Evolutionary conservation across 2,329 filamentous ascomycete genomes (phyloP).

Genomic region (Colletotrichum lini): DNA sequence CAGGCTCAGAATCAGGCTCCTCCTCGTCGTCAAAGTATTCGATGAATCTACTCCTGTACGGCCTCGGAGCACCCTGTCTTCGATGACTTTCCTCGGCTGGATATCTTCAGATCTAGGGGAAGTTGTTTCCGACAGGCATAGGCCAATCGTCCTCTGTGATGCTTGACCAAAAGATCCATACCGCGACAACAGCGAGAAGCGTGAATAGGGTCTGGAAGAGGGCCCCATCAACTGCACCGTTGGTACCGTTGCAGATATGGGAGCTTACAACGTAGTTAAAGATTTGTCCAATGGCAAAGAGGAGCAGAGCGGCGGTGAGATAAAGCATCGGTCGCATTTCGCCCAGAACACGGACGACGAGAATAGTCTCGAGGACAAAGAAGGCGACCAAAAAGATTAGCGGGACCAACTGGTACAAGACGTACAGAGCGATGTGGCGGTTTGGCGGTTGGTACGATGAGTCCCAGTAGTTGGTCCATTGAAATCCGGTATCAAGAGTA

Average conservation of each 20-base stretch:
- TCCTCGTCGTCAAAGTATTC: slow-evolving; percentile 10
- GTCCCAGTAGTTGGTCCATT: slow-evolving; percentile 86
- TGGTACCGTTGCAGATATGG: slow-evolving; percentile 87
- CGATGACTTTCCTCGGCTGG: not conserved
- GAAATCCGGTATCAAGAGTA: slow-evolving; percentile 90
- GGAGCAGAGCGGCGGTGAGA: slow-evolving; percentile 78
- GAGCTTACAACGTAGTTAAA: slow-evolving; percentile 96
- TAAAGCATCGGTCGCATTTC: slow-evolving; percentile 96
- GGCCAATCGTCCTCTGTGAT: slow-evolving; percentile 99
- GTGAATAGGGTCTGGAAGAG: slow-evolving; percentile 96
- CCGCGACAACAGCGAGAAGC: slow-evolving; percentile 81
- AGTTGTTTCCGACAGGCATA: slow-evolving; percentile 62
- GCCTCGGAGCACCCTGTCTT: not conserved
- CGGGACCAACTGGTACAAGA: slow-evolving; percentile 91
- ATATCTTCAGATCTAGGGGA: slow-evolving; percentile 47
- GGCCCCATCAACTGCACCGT: slow-evolving; percentile 91
- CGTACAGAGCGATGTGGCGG: slow-evolving; percentile 89
- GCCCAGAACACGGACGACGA: slow-evolving; percentile 89
- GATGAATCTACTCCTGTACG: slow-evolving; percentile 1
- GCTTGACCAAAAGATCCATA: slow-evolving; percentile 98
- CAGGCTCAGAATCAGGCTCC: not conserved
- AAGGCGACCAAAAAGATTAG: slow-evolving; percentile 91
- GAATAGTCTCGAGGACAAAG: slow-evolving; percentile 84
- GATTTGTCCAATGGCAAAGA: slow-evolving; percentile 93
- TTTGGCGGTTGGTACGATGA: slow-evolving; percentile 70